These are phyloP conservation scores for Gliomastix tumulicola DNA, from an alignment of 2,329 filamentous ascomycete genomes.

Conservation along the genomic window DNA sequence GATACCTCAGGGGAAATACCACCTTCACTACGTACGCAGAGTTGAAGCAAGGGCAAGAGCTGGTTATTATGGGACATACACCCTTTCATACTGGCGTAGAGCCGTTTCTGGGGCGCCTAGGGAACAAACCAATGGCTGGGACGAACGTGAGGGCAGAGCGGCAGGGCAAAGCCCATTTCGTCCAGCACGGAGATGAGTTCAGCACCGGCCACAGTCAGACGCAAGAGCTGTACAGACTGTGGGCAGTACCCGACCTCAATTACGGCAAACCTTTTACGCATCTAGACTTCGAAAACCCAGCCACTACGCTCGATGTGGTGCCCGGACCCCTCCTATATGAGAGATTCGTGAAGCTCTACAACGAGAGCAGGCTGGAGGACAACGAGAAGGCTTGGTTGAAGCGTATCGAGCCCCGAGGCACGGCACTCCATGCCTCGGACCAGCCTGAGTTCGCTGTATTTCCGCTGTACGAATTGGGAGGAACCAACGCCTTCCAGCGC, in stretches of 20 bases:
- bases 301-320: background rate
- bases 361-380: background rate
- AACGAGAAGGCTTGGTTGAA: background rate
- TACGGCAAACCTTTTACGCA: too few species aligned
- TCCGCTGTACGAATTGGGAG: too few species aligned
- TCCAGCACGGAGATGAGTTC: too few species aligned
- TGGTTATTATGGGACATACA: conserved; percentile 26
- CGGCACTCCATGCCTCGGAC: too few species aligned
- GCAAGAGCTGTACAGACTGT: background rate
- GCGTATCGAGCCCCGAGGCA: too few species aligned
- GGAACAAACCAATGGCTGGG: background rate
- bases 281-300: too few species aligned
- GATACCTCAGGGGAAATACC: conserved; percentile 2
- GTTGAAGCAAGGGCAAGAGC: conserved; percentile 29
- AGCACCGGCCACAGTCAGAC: background rate
- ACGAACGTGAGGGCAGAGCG: background rate
- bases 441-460: too few species aligned
- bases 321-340: background rate
- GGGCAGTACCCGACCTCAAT: too few species aligned
- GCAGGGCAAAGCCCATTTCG: background rate
- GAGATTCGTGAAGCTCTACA: background rate
- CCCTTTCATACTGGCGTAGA: conserved; percentile 55
- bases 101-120: conserved; percentile 29
- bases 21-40: conserved; percentile 19
- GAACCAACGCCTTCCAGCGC: too few species aligned